Evolutionary conservation across 345 rosid genomes (phyloP).

Genomic region (Hibiscus syriacus): DNA sequence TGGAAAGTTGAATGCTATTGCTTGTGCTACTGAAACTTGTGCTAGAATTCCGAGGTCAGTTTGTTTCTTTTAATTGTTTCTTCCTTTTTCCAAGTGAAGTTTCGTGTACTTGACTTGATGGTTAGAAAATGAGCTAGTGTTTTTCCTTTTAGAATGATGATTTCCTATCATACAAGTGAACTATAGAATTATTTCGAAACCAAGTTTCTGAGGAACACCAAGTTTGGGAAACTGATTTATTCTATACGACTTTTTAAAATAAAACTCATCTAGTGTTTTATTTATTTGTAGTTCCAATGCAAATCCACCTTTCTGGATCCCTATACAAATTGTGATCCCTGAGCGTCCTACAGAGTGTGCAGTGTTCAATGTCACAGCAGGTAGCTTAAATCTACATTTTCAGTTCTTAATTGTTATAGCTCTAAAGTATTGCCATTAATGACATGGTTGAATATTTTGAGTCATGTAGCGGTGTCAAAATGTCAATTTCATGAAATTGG

Average conservation of each 20-base stretch:
- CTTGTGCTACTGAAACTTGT: conserved; percentile 98
- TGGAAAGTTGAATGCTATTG: conserved; percentile 96
- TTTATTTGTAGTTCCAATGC: conserved; percentile 63
- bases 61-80: neutral
- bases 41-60: conserved; percentile 89
- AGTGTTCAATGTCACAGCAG: conserved; percentile 91
- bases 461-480: neutral
- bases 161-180: neutral
- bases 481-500: neutral
- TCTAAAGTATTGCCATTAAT: neutral
- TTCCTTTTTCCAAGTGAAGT: neutral
- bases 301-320: conserved; percentile 95
- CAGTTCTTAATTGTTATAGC: neutral
- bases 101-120: neutral
- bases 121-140: neutral
- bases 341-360: conserved; percentile 95
- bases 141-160: neutral
- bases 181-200: neutral
- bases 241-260: neutral
- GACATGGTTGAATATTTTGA: neutral
- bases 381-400: conserved; percentile 29
- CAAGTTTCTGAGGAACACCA: neutral
- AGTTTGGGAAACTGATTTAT: neutral
- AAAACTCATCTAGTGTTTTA: neutral
- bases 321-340: conserved; percentile 88